These are phyloP conservation scores for Fusarium sp. DNA, from an alignment of 2,329 filamentous ascomycete genomes.

Conservation along the genomic window DNA sequence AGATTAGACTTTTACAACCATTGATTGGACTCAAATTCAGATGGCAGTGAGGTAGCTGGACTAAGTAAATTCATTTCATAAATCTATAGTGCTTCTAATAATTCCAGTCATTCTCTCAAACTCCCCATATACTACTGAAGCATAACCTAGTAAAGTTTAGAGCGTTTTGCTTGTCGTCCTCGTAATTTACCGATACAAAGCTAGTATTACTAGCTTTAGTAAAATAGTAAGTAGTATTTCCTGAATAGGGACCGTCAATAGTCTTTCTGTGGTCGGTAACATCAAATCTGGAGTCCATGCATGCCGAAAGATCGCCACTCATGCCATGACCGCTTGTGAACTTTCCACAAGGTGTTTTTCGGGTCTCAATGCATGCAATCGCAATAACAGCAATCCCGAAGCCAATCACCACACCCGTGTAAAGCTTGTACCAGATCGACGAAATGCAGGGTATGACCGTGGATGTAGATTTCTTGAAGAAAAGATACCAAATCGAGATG, in stretches of 20 bases:
- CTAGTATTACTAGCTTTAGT: slow-evolving; percentile 11
- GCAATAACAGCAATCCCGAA: background rate
- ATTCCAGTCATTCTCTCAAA: background rate
- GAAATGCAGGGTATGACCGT: slow-evolving; percentile 23
- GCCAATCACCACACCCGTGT: background rate
- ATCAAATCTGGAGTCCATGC: background rate
- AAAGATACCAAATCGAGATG: slow-evolving; percentile 2
- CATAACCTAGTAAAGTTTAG: slow-evolving; percentile 21
- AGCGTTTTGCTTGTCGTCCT: background rate
- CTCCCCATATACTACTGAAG: slow-evolving; percentile 11
- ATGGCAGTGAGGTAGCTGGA: too few relatives aligned
- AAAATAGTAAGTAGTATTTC: background rate
- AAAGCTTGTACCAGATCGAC: slow-evolving; percentile 14
- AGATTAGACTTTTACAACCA: too few relatives aligned
- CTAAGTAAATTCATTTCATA: too few relatives aligned
- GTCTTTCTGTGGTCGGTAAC: background rate
- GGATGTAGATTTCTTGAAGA: background rate
- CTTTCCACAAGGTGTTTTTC: slow-evolving; percentile 28
- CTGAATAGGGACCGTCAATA: slow-evolving; percentile 11
- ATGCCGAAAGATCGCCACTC: slow-evolving; percentile 11
- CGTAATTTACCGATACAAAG: background rate
- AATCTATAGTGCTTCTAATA: too few relatives aligned
- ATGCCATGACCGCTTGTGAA: slow-evolving; percentile 15
- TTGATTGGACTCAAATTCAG: too few relatives aligned
- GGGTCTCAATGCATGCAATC: slow-evolving; percentile 18